Conservation (phyloP, 352 stramenopile species). For the Globisporangium cylindrosporum region DNA sequence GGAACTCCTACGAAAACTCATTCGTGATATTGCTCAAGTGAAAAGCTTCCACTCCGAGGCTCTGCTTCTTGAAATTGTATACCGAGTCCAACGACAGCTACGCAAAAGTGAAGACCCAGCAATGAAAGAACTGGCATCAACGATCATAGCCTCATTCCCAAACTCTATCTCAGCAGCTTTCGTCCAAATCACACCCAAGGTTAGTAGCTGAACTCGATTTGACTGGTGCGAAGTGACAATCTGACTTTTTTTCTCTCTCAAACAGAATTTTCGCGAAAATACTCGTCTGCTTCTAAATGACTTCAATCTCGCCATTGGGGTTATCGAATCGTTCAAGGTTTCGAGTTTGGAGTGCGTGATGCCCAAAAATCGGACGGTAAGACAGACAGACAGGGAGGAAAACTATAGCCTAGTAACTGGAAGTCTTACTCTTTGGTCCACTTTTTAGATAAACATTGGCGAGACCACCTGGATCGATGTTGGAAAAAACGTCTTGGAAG, state of each 20-base stretch:
- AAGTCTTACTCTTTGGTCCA: not conserved
- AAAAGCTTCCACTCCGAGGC: constrained; percentile 38
- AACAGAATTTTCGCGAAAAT: constrained; percentile 29
- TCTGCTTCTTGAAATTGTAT: constrained; percentile 31
- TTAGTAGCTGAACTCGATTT: not conserved
- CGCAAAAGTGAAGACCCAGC: constrained; percentile 17
- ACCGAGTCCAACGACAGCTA: constrained; percentile 25
- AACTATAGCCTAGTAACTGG: not conserved
- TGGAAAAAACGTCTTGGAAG: constrained; percentile 24
- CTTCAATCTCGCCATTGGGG: constrained; percentile 28
- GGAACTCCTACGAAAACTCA: constrained; percentile 12
- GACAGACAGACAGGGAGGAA: not conserved
- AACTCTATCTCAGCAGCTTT: constrained; percentile 17
- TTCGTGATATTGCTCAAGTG: constrained; percentile 24
- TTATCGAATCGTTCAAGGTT: constrained; percentile 25
- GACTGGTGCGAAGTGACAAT: not conserved
- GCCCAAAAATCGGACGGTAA: constrained; percentile 8
- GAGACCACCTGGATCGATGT: constrained; percentile 28
- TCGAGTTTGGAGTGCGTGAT: constrained; percentile 7
- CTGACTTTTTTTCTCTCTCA: not conserved
- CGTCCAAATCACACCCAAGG: constrained; percentile 26
- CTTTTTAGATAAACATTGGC: constrained; percentile 16
- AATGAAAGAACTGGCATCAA: not conserved
- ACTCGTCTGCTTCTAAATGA: constrained; percentile 30
- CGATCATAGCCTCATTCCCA: constrained; percentile 20